Evolutionary conservation across 768 basidiomycete genomes (phyloP).

Genomic region (Lactarius tabidus): DNA sequence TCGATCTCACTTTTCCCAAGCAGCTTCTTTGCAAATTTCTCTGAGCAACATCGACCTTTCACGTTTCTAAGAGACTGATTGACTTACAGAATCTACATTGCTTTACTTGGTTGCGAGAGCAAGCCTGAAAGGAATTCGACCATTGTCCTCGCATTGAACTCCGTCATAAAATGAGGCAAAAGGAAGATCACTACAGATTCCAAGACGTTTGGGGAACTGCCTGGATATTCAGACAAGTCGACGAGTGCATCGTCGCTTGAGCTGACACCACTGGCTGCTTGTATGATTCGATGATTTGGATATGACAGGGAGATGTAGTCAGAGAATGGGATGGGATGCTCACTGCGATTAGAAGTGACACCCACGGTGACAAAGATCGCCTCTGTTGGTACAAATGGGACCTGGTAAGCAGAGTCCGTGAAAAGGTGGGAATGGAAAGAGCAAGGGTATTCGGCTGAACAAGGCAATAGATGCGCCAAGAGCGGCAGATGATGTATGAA

Average conservation of each 20-base stretch:
- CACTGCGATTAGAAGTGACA: constrained; percentile 1
- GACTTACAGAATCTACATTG: constrained; percentile 3
- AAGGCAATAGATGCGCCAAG: neutral
- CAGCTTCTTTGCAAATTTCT: neutral
- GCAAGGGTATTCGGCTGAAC: neutral
- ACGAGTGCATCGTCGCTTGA: neutral
- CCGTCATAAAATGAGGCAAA: neutral
- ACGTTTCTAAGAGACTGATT: neutral
- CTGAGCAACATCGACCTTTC: neutral
- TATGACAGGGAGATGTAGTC: neutral
- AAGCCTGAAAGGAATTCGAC: neutral
- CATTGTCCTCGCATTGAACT: neutral
- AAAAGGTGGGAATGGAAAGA: neutral
- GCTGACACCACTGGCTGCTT: neutral
- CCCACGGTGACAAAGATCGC: constrained; percentile 3
- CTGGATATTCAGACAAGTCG: neutral
- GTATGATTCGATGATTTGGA: accelerated
- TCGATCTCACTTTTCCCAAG: neutral
- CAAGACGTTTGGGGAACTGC: neutral
- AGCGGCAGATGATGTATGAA: neutral
- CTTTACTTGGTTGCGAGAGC: constrained; percentile 2
- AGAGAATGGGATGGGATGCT: neutral
- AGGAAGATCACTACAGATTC: neutral
- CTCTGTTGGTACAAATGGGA: neutral
- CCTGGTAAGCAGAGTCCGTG: neutral